Conservation (phyloP, 2,329 filamentous ascomycete species). For the Teratosphaeria destructans region DNA sequence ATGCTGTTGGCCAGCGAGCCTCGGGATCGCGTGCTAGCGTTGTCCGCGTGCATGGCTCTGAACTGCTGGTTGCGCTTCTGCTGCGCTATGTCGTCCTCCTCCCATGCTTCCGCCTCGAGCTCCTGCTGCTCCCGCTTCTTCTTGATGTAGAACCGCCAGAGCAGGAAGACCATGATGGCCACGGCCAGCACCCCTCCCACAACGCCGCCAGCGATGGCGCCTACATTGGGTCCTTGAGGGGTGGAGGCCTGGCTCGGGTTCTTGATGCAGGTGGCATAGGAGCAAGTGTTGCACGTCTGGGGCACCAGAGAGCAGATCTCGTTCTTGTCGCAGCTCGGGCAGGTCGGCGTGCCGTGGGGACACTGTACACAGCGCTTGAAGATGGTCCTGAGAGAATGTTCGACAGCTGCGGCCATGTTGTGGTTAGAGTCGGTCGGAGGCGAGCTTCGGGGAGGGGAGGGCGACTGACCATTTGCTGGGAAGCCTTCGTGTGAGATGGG, state of each 20-base stretch:
- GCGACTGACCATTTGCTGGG: background rate
- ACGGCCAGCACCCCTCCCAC: slow-evolving; percentile 72
- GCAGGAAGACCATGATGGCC: slow-evolving; percentile 62
- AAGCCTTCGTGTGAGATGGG: background rate
- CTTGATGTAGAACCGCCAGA: slow-evolving; percentile 85
- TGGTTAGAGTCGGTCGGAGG: slow-evolving; percentile 1
- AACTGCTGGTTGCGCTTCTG: slow-evolving; percentile 42
- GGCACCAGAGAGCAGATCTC: slow-evolving; percentile 51
- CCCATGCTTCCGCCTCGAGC: slow-evolving; percentile 46
- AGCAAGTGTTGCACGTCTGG: slow-evolving; percentile 50
- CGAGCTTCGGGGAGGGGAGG: background rate
- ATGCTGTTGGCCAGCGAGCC: slow-evolving; percentile 87
- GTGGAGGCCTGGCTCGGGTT: slow-evolving; percentile 27
- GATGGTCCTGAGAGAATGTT: slow-evolving; percentile 25
- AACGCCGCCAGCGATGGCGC: slow-evolving; percentile 85
- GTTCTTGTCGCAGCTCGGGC: slow-evolving; percentile 47
- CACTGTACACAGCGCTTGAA: slow-evolving; percentile 54
- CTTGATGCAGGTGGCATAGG: slow-evolving; percentile 45
- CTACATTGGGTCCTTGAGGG: slow-evolving; percentile 51
- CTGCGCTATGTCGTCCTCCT: slow-evolving; percentile 42
- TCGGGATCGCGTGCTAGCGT: slow-evolving; percentile 70
- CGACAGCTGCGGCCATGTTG: slow-evolving; percentile 8
- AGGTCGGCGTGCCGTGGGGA: slow-evolving; percentile 40
- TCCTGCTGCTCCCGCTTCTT: slow-evolving; percentile 57
- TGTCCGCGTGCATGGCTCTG: slow-evolving; percentile 50